Percentiles rank a stretch among this genome's conserved stretches.
Conservation (phyloP, 768 basidiomycete genomes). For the Trametes cingulata region DNA sequence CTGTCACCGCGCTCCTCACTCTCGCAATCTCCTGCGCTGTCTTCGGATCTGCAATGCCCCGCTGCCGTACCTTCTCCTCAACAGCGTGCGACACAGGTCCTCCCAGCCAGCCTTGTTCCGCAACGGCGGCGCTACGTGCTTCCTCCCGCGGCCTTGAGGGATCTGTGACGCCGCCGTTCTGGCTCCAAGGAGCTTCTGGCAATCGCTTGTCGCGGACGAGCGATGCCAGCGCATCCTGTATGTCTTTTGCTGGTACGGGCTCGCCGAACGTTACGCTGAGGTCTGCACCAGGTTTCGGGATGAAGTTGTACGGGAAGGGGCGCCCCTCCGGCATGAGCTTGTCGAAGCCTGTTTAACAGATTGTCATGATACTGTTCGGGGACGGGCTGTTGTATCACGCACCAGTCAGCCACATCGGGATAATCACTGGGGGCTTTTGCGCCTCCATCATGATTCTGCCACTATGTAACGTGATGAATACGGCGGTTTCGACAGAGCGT, state of each 20-base stretch:
- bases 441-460: constrained; percentile 81
- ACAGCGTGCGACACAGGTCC: constrained; percentile 5
- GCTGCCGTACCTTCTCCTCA: not conserved
- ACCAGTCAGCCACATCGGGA: constrained; percentile 95
- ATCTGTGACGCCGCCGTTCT: not conserved
- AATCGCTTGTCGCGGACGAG: constrained; percentile 3
- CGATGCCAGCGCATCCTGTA: constrained; percentile 29
- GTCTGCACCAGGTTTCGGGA: constrained; percentile 60
- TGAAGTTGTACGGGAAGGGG: constrained; percentile 67
- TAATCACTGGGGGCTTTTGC: constrained; percentile 66
- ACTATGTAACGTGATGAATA: constrained; percentile 38
- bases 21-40: constrained; percentile 17
- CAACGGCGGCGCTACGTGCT: not conserved
- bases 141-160: constrained; percentile 15
- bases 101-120: constrained; percentile 18
- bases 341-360: constrained; percentile 66
- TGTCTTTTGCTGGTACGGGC: constrained; percentile 53
- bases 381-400: constrained; percentile 1
- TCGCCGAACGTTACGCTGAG: constrained; percentile 81
- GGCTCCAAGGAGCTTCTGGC: constrained; percentile 4
- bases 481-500: not conserved
- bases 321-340: constrained; percentile 89
- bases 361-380: not conserved
- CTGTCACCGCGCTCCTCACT: constrained; percentile 34
- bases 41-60: not conserved